Evolutionary conservation across 2,329 filamentous ascomycete genomes (phyloP), one percentile per base, ranked within the genome.

Genomic region (Aspergillus fischeri): DNA sequence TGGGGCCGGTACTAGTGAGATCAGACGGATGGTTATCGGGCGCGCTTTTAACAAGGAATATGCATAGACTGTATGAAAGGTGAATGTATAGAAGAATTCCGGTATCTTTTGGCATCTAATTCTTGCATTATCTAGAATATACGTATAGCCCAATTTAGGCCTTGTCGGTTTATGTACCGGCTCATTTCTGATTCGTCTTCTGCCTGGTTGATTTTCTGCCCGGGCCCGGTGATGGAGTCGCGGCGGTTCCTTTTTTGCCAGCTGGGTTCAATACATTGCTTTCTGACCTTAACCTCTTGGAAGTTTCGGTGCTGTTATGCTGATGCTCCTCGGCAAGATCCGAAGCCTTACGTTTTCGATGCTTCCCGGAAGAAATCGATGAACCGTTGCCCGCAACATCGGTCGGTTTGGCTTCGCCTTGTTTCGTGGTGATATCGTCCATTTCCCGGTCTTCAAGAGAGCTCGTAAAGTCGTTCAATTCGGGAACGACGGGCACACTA

Each of bases 1-100:
- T 71, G 94, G 94, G 1, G 94, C 94, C 4, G 94, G 94, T 5
- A 97, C 94, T 3, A 96, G 91, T 59, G 94, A 99, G 78, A 88
- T 99, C 52, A 82, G 94, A 63, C 83, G 92, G 63, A 95, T 97
- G 86, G 91, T 99, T 4, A 96, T 99, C 70, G 93, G 94, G 28
- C 81, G 92, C 63, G 89, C 87, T 1, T 97, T 96, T 65, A 96
- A 96, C 75, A 92, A 89, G 77, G 88, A 95, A 75, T 96, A 87
- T 73, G 84, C 72, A 47, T 70, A 61, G 50, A 47, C 14, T 24
- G 44, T 27, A 44, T 51, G 52, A 53, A 51, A 52, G 51, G 17
- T 45, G 21, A 27, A 54, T 35, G 35, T 48, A 49, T 27, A 49
- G 29, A 47, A 20, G 52, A 29, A 4, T 14, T 42, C n/a, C 20